phyloP scores from a whole-genome alignment of 176 grass and related monocot genomes.

The Zizania latifolia region DNA sequence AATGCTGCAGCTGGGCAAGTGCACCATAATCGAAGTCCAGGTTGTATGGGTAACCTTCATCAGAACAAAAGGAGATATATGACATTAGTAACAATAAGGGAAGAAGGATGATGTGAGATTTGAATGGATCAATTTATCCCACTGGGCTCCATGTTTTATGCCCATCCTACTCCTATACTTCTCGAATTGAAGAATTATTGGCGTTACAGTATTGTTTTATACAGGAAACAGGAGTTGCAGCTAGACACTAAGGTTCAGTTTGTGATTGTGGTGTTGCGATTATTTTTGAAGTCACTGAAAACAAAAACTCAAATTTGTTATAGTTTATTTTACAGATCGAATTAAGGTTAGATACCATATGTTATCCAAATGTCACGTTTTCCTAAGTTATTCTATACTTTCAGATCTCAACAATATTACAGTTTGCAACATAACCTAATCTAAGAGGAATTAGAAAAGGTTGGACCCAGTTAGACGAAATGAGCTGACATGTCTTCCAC shows the following conservation, averaged over 20 bases:
- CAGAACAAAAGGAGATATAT: not conserved
- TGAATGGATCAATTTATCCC: not conserved
- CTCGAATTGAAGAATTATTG: not conserved
- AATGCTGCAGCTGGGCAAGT: constrained; percentile 61
- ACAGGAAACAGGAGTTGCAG: not conserved
- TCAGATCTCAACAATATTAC: too few relatives aligned
- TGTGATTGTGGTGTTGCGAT: too few relatives aligned
- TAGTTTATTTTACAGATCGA: too few relatives aligned
- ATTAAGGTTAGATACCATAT: too few relatives aligned
- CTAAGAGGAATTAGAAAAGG: too few relatives aligned
- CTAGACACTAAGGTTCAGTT: not conserved
- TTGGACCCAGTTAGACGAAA: too few relatives aligned
- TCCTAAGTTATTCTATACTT: too few relatives aligned
- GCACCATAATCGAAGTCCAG: constrained; percentile 84
- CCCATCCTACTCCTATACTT: not conserved
- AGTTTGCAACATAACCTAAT: too few relatives aligned
- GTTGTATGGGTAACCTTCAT: constrained; percentile 79
- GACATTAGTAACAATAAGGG: not conserved
- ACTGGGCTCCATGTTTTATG: not conserved
- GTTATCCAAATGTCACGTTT: too few relatives aligned
- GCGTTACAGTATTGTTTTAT: not conserved
- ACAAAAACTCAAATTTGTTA: too few relatives aligned
- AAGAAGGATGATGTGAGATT: not conserved
- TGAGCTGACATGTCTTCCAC: too few relatives aligned
- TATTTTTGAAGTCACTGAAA: too few relatives aligned